Percentiles rank a stretch among this genome's conserved stretches.
phyloP scores from a whole-genome alignment of 805 yeast species.

The Ogataea philodendri region DNA sequence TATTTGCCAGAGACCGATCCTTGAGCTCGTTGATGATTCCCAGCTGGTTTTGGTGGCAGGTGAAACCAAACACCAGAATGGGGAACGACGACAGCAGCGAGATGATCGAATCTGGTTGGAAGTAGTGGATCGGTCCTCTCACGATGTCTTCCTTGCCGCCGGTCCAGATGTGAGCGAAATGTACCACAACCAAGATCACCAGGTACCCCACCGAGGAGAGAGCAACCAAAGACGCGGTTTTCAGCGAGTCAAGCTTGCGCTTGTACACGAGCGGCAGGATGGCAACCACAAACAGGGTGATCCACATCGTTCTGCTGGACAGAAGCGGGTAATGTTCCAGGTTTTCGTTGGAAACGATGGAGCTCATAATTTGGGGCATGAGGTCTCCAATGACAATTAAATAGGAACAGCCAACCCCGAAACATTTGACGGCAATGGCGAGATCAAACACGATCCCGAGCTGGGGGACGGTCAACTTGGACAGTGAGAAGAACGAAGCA shows the following conservation, averaged over 20 bases:
- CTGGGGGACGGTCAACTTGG: conserved; percentile 60
- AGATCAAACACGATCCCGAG: conserved; percentile 60
- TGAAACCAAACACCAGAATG: conserved; percentile 90
- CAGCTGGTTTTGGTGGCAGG: conserved; percentile 95
- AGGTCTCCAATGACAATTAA: conserved; percentile 69
- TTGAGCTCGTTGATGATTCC: conserved; percentile 79
- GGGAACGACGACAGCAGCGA: conserved; percentile 74
- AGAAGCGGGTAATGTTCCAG: conserved; percentile 26
- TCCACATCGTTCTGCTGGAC: conserved; percentile 56
- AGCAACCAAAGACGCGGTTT: conserved; percentile 83
- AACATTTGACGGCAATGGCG: conserved; percentile 69
- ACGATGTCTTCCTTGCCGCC: conserved; percentile 53
- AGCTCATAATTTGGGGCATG: conserved; percentile 55
- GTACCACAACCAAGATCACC: conserved; percentile 69
- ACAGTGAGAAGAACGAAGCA: conserved; percentile 63
- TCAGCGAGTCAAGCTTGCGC: conserved; percentile 74
- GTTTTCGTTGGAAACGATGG: conserved; percentile 23
- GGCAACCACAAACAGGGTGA: conserved; percentile 50
- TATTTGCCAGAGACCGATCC: conserved; percentile 47
- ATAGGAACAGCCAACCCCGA: conserved; percentile 68
- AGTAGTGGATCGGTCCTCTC: conserved; percentile 49
- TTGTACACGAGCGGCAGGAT: conserved; percentile 69
- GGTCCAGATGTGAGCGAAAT: conserved; percentile 57
- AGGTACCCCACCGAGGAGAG: conserved; percentile 77
- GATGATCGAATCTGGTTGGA: conserved; percentile 45